Conservation (phyloP, 2,329 filamentous ascomycete genomes). For the Exophiala spinifera region DNA sequence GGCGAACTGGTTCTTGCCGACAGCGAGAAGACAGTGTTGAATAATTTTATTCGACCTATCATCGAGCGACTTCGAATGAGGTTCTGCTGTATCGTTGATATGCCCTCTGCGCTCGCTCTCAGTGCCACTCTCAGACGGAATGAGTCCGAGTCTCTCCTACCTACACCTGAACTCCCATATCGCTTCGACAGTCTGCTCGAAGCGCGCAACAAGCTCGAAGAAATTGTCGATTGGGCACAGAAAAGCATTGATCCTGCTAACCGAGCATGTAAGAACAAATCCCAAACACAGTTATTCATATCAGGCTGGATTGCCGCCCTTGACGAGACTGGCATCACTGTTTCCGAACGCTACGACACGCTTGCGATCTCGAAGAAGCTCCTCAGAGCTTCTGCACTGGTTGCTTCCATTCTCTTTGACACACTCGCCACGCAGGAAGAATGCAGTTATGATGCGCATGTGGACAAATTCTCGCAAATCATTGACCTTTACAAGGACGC, state of each 20-base stretch:
- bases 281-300: slow-evolving; percentile 18
- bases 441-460: slow-evolving; percentile 30
- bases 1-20: slow-evolving; percentile 21
- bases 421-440: slow-evolving; percentile 19
- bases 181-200: slow-evolving; percentile 24
- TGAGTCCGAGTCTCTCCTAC: slow-evolving; percentile 8
- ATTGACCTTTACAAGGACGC: slow-evolving; percentile 29
- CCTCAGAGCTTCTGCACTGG: slow-evolving; percentile 23
- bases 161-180: slow-evolving; percentile 14
- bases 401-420: slow-evolving; percentile 25
- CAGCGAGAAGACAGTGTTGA: slow-evolving; percentile 24
- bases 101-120: slow-evolving; percentile 24
- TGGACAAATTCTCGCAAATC: slow-evolving; percentile 30
- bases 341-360: slow-evolving; percentile 22
- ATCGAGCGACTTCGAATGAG: slow-evolving; percentile 27
- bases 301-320: slow-evolving; percentile 22
- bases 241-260: slow-evolving; percentile 17
- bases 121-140: slow-evolving; percentile 17
- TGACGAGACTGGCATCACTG: slow-evolving; percentile 14
- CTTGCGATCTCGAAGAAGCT: slow-evolving; percentile 24
- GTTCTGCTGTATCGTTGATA: slow-evolving; percentile 26
- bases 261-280: slow-evolving; percentile 5
- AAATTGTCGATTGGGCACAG: slow-evolving; percentile 25
- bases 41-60: slow-evolving; percentile 25
- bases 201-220: slow-evolving; percentile 26